Percentiles rank a stretch among this genome's conserved stretches.
phyloP scores from a whole-genome alignment of 164 flowering plant genomes.

The Stephania cephalantha region DNA sequence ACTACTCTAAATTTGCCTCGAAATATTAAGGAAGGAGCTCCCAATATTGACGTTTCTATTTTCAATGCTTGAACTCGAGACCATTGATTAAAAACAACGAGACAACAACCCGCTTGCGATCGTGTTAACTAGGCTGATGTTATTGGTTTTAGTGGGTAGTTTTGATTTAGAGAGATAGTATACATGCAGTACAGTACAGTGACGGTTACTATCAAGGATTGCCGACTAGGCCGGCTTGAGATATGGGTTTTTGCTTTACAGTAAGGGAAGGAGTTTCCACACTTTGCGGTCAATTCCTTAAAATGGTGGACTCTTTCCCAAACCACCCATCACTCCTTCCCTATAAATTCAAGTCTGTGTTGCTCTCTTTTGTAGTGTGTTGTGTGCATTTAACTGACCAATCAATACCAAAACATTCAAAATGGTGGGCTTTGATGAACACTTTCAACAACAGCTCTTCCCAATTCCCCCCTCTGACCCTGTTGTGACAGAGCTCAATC shows the following conservation, averaged over 20 bases:
- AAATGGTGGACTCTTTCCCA: constrained; percentile 26
- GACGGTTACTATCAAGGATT: constrained; percentile 35
- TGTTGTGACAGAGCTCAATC: constrained; percentile 62
- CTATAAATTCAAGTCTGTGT: constrained; percentile 5
- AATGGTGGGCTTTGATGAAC: constrained; percentile 41
- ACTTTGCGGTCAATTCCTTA: constrained; percentile 58
- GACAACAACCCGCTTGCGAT: no score
- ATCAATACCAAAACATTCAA: constrained; percentile 3
- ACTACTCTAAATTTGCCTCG: no score
- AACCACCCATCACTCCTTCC: constrained; percentile 14
- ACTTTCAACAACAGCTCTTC: constrained; percentile 25
- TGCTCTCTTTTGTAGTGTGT: constrained; percentile 1
- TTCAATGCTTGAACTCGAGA: no score
- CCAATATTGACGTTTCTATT: no score
- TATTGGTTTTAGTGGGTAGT: background rate
- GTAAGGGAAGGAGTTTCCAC: constrained; percentile 34
- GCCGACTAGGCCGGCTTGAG: constrained; percentile 43
- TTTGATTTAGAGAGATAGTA: background rate
- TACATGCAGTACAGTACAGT: background rate
- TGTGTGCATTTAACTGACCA: constrained; percentile 4
- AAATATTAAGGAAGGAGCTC: no score
- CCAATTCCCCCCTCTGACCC: constrained; percentile 46
- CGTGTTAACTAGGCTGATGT: no score
- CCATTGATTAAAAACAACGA: no score
- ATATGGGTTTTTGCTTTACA: constrained; percentile 33